Evolutionary conservation across 805 yeast genomes (phyloP).

Genomic region (Metschnikowia noctiluminum): DNA sequence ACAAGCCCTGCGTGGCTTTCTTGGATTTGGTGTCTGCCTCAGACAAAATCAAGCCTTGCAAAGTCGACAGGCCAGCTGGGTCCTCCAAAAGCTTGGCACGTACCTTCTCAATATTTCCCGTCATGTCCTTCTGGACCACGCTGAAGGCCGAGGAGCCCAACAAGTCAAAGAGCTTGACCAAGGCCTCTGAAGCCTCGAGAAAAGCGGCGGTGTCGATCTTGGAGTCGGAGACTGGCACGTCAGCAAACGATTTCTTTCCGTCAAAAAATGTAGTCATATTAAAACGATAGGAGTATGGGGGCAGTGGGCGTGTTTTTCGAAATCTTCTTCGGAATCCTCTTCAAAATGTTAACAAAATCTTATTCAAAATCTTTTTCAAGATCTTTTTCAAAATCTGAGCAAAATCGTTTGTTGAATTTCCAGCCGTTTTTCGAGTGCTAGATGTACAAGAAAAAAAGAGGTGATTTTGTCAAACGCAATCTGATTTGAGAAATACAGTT

Average conservation of each 20-base stretch:
- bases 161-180: constrained; percentile 78
- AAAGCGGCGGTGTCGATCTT: constrained; percentile 73
- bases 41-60: constrained; percentile 72
- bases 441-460: too few relatives aligned
- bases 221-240: constrained; percentile 61
- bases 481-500: too few relatives aligned
- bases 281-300: not conserved
- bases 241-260: constrained; percentile 67
- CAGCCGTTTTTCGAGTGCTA: too few relatives aligned
- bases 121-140: constrained; percentile 84
- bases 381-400: too few relatives aligned
- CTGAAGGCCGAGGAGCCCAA: constrained; percentile 82
- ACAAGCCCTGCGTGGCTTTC: constrained; percentile 84
- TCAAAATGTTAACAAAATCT: too few relatives aligned
- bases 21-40: constrained; percentile 67
- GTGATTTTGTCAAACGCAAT: too few relatives aligned
- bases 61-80: constrained; percentile 61
- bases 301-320: not conserved
- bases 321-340: too few relatives aligned
- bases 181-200: constrained; percentile 78
- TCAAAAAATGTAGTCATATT: constrained; percentile 76
- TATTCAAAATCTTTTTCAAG: too few relatives aligned
- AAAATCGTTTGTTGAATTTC: too few relatives aligned
- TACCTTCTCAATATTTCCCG: constrained; percentile 78
- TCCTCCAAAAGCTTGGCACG: constrained; percentile 60